A percentile compares a stretch with the other conserved stretches of the same genome.
Conservation (phyloP, 2,329 filamentous ascomycete species). For the Domatiomyces catenatus region DNA sequence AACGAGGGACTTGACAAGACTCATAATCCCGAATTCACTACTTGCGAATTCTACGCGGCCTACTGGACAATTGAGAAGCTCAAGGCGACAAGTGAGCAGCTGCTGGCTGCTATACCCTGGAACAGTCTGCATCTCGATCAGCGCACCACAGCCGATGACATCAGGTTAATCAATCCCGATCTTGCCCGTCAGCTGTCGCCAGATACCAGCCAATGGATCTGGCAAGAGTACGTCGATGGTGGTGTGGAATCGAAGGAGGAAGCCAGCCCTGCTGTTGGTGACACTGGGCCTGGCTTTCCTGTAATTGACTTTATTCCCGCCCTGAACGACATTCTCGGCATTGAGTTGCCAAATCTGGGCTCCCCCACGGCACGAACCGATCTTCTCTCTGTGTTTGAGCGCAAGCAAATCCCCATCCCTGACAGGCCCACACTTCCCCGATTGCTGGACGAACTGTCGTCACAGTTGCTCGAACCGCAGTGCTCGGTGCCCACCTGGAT, state of each 20-base stretch:
- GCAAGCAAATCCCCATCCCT: conserved; percentile 36
- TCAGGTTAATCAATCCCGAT: conserved; percentile 46
- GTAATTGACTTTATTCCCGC: conserved; percentile 67
- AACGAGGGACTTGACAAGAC: conserved; percentile 82
- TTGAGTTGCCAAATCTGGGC: conserved; percentile 48
- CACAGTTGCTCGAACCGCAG: conserved; percentile 60
- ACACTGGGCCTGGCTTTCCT: background rate
- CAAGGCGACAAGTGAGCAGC: conserved; percentile 15
- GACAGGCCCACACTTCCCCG: conserved; percentile 43
- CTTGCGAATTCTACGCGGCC: conserved; percentile 89
- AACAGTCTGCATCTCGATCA: conserved; percentile 35
- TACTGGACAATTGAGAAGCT: conserved; percentile 36
- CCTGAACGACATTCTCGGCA: conserved; percentile 53
- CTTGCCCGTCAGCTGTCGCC: background rate
- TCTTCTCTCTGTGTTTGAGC: conserved; percentile 40
- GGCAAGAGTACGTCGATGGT: background rate
- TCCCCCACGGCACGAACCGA: conserved; percentile 41
- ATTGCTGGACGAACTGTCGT: conserved; percentile 69
- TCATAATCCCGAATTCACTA: conserved; percentile 95
- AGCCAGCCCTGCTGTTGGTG: background rate
- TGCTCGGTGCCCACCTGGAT: conserved; percentile 68
- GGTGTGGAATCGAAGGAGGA: background rate
- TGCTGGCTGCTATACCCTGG: conserved; percentile 4
- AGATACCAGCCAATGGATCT: background rate
- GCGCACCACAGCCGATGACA: conserved; percentile 57